Evolutionary conservation across 257 asterid genomes (phyloP), one percentile per base, ranked within the genome.

Genomic region (Nyctanthes arbortristis): DNA sequence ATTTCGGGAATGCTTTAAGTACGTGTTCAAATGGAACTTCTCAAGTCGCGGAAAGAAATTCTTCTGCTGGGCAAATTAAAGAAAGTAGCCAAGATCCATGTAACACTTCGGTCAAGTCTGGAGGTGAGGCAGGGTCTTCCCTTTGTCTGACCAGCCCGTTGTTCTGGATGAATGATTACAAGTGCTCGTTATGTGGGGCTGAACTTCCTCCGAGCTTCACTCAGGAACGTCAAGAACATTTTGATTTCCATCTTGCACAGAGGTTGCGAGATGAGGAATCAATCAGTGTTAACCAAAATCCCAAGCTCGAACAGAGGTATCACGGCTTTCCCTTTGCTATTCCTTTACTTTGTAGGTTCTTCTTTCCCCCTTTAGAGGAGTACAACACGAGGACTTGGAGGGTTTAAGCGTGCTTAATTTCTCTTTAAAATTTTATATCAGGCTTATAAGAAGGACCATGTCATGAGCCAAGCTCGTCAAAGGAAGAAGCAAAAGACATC

Each of bases 221-320:
- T 18, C 93, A 86, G 62, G 99, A 94, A 79, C 82, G 99, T 73
- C 97, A 70, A 76, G 96, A 91, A 77, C 99, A 94, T 84, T 88
- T 80, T 27, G 97, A 94, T 79, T 94, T 87, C 78, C 97, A 94
- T 82, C 81, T 94, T 9, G 99, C 99, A 39, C 85, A 91, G 74
- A 86, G 84, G 82, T 72, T 94, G 80, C 99, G 91, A 79, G 80
- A 84, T 43, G 96, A 89, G 78, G 93, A 90, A 74, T 84, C 91
- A 10, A 76, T 68, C 69, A 79, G 60, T 63, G 16, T 30, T 40
- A 73, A 33, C 66, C 74, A 75, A 61, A 82, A 32, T 67, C 47
- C 73, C 67, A 58, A 69, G 33, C 80, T 81, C 47, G 75, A 77
- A 67, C 82, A 75, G 34, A 79, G 86, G 88, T 81, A 67, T 66